Base-by-base conservation (phyloP, 2,329 filamentous ascomycete genomes). In the Acephala macrosclerotiorum region DNA sequence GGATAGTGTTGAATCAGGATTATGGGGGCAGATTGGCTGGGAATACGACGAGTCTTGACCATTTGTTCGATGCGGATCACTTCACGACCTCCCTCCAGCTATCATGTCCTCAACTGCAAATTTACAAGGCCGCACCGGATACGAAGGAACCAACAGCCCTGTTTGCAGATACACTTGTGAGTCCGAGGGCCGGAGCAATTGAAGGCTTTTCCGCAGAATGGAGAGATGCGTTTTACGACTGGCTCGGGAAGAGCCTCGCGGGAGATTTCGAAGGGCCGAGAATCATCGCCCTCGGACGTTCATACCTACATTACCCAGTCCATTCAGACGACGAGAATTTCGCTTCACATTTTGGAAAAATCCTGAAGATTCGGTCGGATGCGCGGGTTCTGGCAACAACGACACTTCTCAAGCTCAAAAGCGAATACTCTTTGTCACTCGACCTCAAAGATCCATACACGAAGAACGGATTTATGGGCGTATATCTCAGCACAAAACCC, bases 41-140 rank as follows among this genome's bases (percentile, higher is more conserved):
- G 6, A 61, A 71, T 35, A 60, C 64, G 8, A 68, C 66, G 0
- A 59, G 64, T 22, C 33, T 74, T 36, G 66, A 65, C 20, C 73
- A 73, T 36, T 71, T 73, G 72, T 70, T 74, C 42, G 72, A 74
- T 60, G 61, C 47, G 18, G 45, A 58, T 16, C 70, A 73, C 64
- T 72, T 75, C 22, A 33, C 68, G n/a, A 51, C 67, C 12, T 74
- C 72, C 0, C 42, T 75, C 6, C 33, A 58, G 11, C 18, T 68
- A 2, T 71, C 71, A 4, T 75, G 72, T 40, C 73, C 73, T 1
- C 60, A 69, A 22, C 53, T 74, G 68, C 38, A 42, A 29, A 35
- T 75, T 2, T 68, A 70, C 56, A 56, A 60, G 26, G 56, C 65
- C n/a, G 35, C n/a, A 4, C 3, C 61, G 40, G 29, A 68, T 1